These are phyloP conservation scores for Sarocladiaceae sp. DNA, from an alignment of 2,329 filamentous ascomycete genomes.

Conservation along the genomic window DNA sequence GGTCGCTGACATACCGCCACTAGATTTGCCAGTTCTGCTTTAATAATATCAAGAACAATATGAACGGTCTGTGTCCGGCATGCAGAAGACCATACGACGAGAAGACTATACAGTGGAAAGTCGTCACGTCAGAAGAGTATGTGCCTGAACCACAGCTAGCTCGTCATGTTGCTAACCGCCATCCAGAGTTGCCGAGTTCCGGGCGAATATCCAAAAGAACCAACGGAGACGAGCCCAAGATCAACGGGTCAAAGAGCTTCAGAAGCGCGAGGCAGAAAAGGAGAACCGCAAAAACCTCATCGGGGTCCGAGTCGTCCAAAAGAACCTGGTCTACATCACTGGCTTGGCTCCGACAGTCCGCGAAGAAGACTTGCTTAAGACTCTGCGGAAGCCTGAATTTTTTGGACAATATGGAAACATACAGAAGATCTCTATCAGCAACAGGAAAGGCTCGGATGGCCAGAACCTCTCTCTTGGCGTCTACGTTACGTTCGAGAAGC, in stretches of 20 bases:
- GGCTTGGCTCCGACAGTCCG: conserved; percentile 87
- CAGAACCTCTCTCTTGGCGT: conserved; percentile 89
- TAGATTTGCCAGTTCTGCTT: conserved; percentile 99
- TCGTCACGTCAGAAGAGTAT: conserved; percentile 92
- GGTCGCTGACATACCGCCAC: conserved; percentile 11
- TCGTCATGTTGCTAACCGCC: neutral
- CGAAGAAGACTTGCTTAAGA: conserved; percentile 89
- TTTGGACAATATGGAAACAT: conserved; percentile 99
- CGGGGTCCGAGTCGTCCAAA: conserved; percentile 92
- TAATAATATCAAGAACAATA: conserved; percentile 98
- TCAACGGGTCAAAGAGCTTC: conserved; percentile 86
- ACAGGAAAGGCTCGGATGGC: conserved; percentile 72
- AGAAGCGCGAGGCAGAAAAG: conserved; percentile 94
- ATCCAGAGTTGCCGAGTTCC: conserved; percentile 66
- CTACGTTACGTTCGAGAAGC: conserved; percentile 95
- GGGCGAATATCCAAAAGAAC: conserved; percentile 77
- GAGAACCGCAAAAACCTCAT: conserved; percentile 94
- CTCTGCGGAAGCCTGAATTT: conserved; percentile 83
- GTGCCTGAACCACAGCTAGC: conserved; percentile 27
- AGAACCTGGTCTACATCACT: conserved; percentile 97
- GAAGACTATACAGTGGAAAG: conserved; percentile 94
- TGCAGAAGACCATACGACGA: conserved; percentile 95
- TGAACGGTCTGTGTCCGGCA: conserved; percentile 96
- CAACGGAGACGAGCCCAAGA: conserved; percentile 86
- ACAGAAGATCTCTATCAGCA: conserved; percentile 97